Base-by-base conservation (phyloP, 78 protist genomes). In the Bodo saltans region DNA sequence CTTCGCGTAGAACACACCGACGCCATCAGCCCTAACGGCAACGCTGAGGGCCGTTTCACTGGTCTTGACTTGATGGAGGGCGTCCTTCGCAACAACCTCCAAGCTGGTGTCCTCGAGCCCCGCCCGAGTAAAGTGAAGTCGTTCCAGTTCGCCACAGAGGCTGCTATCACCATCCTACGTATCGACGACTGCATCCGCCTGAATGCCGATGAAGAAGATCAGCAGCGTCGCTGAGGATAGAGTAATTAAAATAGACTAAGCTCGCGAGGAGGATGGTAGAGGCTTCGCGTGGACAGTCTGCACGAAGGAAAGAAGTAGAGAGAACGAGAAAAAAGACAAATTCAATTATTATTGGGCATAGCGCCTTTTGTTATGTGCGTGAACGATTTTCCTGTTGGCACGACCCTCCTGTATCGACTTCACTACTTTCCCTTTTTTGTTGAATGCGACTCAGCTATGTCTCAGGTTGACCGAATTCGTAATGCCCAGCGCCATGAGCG, bases 41-140 rank as follows among this genome's bases (percentile, higher is more conserved):
- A 94, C 89, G 60, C 53, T 53, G 83, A 70, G 2, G n/a, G 32
- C 0, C 1, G 60, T 25, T 40, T n/a, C 33, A 33, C 28, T 17
- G 98, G 98, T n/a, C 89, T 95, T 21, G 96, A 95, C 81, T 83
- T 95, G 53, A 33, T 74, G 60, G 70, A 87, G 33, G 94, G 94
- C n/a, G 83, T 32, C 69, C 88, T 90, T 34, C 75, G 93, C 39
- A 84, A 98, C 91, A 95, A 93, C 88, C 26, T 97, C 26, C 75
- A n/a, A 37, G 94, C 92, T 1, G 99, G 99, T 30, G 98, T 98
- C 34, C 72, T 98, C 39, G 99, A 98, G 90, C 99, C 99, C 2
- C 92, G 97, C 27, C 33, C 97, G 69, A 53, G 90, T 47, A 98
- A 98, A 88, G 71, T 95, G 60, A 98, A 97, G 89, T 70, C 90